Evolutionary conservation across 768 basidiomycete species (phyloP).

Genomic region (Suillus decipiens): DNA sequence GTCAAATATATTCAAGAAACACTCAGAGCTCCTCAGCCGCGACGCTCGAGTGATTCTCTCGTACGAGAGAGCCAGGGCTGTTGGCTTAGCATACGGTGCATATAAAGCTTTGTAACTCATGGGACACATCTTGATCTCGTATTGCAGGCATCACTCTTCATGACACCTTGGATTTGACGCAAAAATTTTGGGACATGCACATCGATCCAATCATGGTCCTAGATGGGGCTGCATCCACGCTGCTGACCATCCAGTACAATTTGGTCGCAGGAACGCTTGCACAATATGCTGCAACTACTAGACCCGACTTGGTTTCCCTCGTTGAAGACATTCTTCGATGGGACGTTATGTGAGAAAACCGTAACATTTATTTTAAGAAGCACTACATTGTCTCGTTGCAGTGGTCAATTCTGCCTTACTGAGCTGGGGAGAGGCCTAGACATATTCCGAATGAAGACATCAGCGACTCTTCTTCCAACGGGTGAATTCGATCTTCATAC

Average conservation of each 20-base stretch:
- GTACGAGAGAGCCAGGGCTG: slow-evolving; percentile 1
- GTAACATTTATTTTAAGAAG: too few species aligned
- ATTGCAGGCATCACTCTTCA: slow-evolving; percentile 30
- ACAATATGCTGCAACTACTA: slow-evolving; percentile 19
- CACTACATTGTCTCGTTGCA: slow-evolving; percentile 14
- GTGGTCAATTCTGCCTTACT: slow-evolving; percentile 46
- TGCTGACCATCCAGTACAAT: slow-evolving; percentile 42
- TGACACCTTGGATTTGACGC: slow-evolving; percentile 33
- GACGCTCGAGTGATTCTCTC: background rate
- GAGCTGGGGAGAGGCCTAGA: slow-evolving; percentile 52
- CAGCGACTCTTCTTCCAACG: slow-evolving; percentile 38
- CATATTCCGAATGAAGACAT: slow-evolving; percentile 43
- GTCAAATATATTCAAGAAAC: background rate
- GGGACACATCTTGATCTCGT: background rate
- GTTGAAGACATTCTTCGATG: slow-evolving; percentile 33
- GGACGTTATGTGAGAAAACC: background rate
- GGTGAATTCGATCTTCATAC: slow-evolving; percentile 43
- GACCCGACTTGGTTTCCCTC: slow-evolving; percentile 25
- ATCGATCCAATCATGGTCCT: slow-evolving; percentile 32
- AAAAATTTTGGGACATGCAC: slow-evolving; percentile 41
- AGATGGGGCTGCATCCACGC: slow-evolving; percentile 35
- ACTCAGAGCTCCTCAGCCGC: background rate
- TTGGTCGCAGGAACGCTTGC: slow-evolving; percentile 40
- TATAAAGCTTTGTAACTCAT: too few species aligned
- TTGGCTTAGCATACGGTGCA: background rate